These are phyloP conservation scores for Tylopilus orsonianus DNA, from an alignment of 1,284 basidiomycete species.

Conservation along the genomic window DNA sequence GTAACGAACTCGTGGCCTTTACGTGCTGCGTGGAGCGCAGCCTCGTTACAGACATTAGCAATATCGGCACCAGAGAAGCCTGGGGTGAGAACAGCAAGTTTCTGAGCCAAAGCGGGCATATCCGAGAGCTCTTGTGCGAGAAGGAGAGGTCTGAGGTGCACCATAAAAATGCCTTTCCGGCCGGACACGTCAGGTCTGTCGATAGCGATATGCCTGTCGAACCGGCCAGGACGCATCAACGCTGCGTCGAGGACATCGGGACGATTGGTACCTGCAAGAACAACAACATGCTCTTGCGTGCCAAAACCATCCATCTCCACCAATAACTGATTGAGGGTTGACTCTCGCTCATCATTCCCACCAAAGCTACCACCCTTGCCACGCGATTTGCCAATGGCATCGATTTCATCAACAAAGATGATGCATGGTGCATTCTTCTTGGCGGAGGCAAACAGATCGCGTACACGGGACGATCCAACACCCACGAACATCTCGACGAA, in stretches of 20 bases:
- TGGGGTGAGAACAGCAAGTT: slow-evolving; percentile 93
- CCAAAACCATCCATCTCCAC: slow-evolving; percentile 99
- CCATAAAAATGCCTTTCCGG: slow-evolving; percentile 90
- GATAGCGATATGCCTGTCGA: slow-evolving; percentile 96
- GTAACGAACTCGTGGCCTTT: slow-evolving; percentile 78
- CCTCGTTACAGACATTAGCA: slow-evolving; percentile 98
- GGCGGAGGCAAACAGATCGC: slow-evolving; percentile 95
- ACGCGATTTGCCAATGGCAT: slow-evolving; percentile 96
- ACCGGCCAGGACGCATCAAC: slow-evolving; percentile 94
- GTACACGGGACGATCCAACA: slow-evolving; percentile 95
- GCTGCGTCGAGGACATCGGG: slow-evolving; percentile 95
- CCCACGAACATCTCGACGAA: slow-evolving; percentile 99
- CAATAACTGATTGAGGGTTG: slow-evolving; percentile 95
- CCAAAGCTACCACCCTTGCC: slow-evolving; percentile 88
- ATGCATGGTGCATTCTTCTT: slow-evolving; percentile 99
- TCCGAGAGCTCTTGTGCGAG: slow-evolving; percentile 62
- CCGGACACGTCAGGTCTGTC: slow-evolving; percentile 95
- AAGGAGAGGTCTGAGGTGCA: slow-evolving; percentile 87
- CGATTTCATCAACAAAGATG: slow-evolving; percentile 98
- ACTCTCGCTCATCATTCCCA: slow-evolving; percentile 98
- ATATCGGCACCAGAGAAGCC: slow-evolving; percentile 99
- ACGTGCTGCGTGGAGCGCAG: slow-evolving; percentile 92
- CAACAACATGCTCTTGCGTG: slow-evolving; percentile 93
- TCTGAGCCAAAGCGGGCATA: slow-evolving; percentile 73
- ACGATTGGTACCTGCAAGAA: slow-evolving; percentile 95